Percentiles rank a stretch among this genome's conserved stretches.
phyloP scores from a whole-genome alignment of 768 basidiomycete genomes.

The Tephrocybe sp. region DNA sequence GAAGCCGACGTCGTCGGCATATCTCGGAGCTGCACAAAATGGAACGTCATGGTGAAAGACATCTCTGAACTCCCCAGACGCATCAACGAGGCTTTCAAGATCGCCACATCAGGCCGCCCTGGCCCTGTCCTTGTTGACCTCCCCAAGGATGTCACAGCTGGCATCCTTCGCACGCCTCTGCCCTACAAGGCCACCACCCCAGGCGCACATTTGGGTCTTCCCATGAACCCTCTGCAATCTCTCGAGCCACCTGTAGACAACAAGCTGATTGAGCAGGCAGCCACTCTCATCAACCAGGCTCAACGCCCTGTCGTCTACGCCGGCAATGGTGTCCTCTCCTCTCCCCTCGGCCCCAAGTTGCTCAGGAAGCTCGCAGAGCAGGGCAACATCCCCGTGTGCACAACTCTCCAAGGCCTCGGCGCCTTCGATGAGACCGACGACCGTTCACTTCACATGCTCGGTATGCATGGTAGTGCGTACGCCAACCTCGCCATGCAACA shows the following conservation, averaged over 20 bases:
- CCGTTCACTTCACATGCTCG: constrained; percentile 92
- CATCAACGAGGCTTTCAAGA: constrained; percentile 99
- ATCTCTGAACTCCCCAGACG: constrained; percentile 91
- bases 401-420: constrained; percentile 96
- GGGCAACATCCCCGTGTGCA: constrained; percentile 96
- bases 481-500: constrained; percentile 98
- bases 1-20: constrained; percentile 98
- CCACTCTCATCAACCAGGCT: constrained; percentile 88
- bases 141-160: constrained; percentile 98
- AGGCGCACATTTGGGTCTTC: constrained; percentile 70
- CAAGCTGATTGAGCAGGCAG: constrained; percentile 76
- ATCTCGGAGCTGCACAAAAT: constrained; percentile 96
- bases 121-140: constrained; percentile 98
- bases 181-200: constrained; percentile 88
- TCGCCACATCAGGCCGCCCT: constrained; percentile 94
- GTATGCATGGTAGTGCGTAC: constrained; percentile 98
- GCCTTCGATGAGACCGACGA: constrained; percentile 91
- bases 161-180: constrained; percentile 81
- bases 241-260: constrained; percentile 60
- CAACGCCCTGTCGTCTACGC: constrained; percentile 92
- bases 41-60: constrained; percentile 99
- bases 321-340: constrained; percentile 87
- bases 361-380: constrained; percentile 74
- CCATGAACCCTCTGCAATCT: constrained; percentile 66
- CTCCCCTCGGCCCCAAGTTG: constrained; percentile 78